A percentile compares a stretch with the other conserved stretches of the same genome.
These are phyloP conservation scores for Didymella keratinophila DNA, from an alignment of 2,329 filamentous ascomycete genomes.

Conservation along the genomic window DNA sequence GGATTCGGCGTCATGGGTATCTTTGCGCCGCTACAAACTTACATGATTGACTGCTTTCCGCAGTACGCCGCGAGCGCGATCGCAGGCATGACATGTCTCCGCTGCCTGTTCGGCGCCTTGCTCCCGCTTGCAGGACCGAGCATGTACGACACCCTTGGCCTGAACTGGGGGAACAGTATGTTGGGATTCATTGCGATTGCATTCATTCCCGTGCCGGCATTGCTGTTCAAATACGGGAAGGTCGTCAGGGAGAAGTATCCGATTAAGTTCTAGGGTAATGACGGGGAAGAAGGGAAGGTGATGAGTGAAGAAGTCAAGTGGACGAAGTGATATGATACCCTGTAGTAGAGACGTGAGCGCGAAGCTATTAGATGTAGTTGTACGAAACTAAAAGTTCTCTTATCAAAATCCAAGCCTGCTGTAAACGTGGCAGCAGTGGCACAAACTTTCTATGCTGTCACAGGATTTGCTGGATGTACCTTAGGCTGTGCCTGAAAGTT, in stretches of 20 bases:
- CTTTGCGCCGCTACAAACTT: slow-evolving; percentile 46
- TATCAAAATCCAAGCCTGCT: too few species aligned
- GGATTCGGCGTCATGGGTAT: slow-evolving; percentile 49
- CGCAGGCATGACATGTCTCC: slow-evolving; percentile 43
- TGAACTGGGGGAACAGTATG: slow-evolving; percentile 50
- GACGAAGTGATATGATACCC: slow-evolving; percentile 1
- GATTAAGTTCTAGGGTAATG: slow-evolving; percentile 27
- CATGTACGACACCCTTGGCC: slow-evolving; percentile 45
- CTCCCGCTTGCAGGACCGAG: slow-evolving; percentile 47
- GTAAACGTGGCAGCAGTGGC: too few species aligned
- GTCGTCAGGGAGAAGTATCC: slow-evolving; percentile 40
- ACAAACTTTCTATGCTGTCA: too few species aligned
- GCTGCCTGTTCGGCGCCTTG: slow-evolving; percentile 46
- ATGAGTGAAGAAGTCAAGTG: neutral
- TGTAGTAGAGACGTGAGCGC: neutral
- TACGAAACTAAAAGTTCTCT: neutral
- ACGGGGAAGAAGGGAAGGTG: neutral
- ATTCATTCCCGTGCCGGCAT: slow-evolving; percentile 45
- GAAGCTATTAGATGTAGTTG: neutral
- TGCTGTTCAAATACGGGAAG: slow-evolving; percentile 48
- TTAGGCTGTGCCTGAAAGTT: too few species aligned
- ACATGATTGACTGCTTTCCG: slow-evolving; percentile 50
- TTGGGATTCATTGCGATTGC: slow-evolving; percentile 47
- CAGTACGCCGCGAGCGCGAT: slow-evolving; percentile 48
- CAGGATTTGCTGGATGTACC: too few species aligned